Evolutionary conservation across 441 rosid species (phyloP).

Genomic region (Erodium trifolium): DNA sequence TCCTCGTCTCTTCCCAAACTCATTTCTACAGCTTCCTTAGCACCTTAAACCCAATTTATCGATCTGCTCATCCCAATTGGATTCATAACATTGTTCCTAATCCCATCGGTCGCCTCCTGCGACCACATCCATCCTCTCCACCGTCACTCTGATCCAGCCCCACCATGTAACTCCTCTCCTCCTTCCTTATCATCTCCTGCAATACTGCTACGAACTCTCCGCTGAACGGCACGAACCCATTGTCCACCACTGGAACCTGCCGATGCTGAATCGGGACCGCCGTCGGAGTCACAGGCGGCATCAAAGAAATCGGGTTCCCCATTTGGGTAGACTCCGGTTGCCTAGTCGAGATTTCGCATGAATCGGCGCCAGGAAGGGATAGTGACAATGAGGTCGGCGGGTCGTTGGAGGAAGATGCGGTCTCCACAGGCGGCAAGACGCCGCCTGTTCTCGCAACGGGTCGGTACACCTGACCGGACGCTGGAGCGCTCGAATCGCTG

Average conservation of each 20-base stretch:
- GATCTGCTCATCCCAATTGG: conserved; percentile 31
- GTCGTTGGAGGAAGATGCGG: conserved; percentile 37
- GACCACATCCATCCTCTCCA: conserved; percentile 21
- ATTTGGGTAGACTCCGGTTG: background rate
- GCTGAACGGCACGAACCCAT: conserved; percentile 26
- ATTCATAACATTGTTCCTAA: conserved; percentile 50
- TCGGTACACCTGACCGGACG: conserved; percentile 32
- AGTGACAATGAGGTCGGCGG: conserved; percentile 50
- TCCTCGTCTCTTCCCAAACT: background rate
- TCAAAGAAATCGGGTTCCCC: background rate
- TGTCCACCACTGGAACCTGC: background rate
- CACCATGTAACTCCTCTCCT: conserved; percentile 53
- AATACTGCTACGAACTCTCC: conserved; percentile 50
- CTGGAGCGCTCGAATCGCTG: conserved; percentile 48
- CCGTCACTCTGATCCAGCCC: conserved; percentile 31
- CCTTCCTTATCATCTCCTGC: conserved; percentile 57
- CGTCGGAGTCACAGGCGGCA: background rate
- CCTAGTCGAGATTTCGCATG: conserved; percentile 31
- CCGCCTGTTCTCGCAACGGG: background rate
- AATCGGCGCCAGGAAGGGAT: conserved; percentile 39
- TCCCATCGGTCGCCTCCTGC: conserved; percentile 36
- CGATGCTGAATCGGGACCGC: background rate
- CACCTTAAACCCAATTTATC: conserved; percentile 15
- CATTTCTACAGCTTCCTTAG: conserved; percentile 17
- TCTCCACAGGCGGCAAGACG: conserved; percentile 25